Evolutionary conservation across 2,329 filamentous ascomycete species (phyloP).

Genomic region (Rhexocercosporidium sp.): DNA sequence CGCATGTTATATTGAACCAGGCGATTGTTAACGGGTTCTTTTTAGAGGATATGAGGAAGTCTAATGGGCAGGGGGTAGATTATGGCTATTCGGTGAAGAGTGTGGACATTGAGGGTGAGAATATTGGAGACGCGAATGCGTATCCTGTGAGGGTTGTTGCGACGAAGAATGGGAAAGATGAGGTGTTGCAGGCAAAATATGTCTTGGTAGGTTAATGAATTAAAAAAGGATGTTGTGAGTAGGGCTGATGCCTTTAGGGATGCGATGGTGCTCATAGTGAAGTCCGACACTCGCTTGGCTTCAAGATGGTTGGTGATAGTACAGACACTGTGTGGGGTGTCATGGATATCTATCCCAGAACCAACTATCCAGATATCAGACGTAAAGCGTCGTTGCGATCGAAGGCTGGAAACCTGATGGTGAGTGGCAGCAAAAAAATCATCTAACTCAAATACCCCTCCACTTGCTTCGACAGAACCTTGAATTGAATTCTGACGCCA

Average conservation of each 20-base stretch:
- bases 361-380: conserved; percentile 67
- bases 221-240: conserved; percentile 46
- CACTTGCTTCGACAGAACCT: not conserved
- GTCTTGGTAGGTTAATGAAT: conserved; percentile 30
- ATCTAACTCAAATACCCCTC: not conserved
- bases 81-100: conserved; percentile 61
- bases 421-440: not conserved
- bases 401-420: conserved; percentile 57
- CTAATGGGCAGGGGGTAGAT: conserved; percentile 61
- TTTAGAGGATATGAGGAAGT: conserved; percentile 61
- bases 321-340: conserved; percentile 63
- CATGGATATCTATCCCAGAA: conserved; percentile 60
- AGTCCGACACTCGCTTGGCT: conserved; percentile 48
- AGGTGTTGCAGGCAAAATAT: conserved; percentile 43
- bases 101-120: conserved; percentile 57
- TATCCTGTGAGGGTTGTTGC: conserved; percentile 67
- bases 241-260: conserved; percentile 58
- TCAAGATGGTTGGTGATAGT: conserved; percentile 63
- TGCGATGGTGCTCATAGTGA: conserved; percentile 57
- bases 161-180: conserved; percentile 60
- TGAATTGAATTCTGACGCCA: not conserved
- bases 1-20: conserved; percentile 72
- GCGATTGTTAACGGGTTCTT: conserved; percentile 72
- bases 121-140: conserved; percentile 52
- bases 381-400: conserved; percentile 61